Evolutionary conservation across 192 early-diverging fungal genomes (phyloP).

Genomic region (Nowakowskiella sp.): DNA sequence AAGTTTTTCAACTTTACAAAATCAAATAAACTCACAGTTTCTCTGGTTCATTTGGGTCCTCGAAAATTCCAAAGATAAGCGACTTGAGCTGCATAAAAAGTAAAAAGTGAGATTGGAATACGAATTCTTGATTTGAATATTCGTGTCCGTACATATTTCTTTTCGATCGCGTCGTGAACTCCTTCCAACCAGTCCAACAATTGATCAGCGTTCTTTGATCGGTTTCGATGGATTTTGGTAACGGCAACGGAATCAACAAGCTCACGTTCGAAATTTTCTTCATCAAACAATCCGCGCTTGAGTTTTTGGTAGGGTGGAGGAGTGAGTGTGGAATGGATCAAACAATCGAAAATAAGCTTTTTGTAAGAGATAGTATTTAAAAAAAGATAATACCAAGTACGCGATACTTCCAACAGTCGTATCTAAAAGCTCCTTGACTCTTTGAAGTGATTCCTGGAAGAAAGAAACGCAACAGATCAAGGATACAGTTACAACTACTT

Average conservation of each 20-base stretch:
- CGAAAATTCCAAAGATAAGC: slow-evolving; percentile 43
- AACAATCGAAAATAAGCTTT: not conserved
- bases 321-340: not conserved
- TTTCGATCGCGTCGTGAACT: slow-evolving; percentile 27
- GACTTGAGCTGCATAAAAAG: slow-evolving; percentile 20
- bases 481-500: no score
- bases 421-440: slow-evolving; percentile 29
- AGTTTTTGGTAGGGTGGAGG: not conserved
- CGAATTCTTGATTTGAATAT: not conserved
- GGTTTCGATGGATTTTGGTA: slow-evolving; percentile 17
- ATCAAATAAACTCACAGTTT: slow-evolving; percentile 20
- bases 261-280: slow-evolving; percentile 36
- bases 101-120: not conserved
- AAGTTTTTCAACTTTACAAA: slow-evolving; percentile 2
- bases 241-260: slow-evolving; percentile 18
- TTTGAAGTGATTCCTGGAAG: slow-evolving; percentile 27
- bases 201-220: slow-evolving; percentile 32
- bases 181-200: slow-evolving; percentile 33
- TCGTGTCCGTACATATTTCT: slow-evolving; percentile 26
- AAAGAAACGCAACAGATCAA: no score
- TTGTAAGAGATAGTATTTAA: not conserved
- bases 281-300: slow-evolving; percentile 33
- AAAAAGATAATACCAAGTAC: slow-evolving; percentile 19
- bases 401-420: slow-evolving; percentile 34
- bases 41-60: slow-evolving; percentile 28